phyloP scores from a whole-genome alignment of 805 yeast genomes.

The Candida sphagnicola region DNA sequence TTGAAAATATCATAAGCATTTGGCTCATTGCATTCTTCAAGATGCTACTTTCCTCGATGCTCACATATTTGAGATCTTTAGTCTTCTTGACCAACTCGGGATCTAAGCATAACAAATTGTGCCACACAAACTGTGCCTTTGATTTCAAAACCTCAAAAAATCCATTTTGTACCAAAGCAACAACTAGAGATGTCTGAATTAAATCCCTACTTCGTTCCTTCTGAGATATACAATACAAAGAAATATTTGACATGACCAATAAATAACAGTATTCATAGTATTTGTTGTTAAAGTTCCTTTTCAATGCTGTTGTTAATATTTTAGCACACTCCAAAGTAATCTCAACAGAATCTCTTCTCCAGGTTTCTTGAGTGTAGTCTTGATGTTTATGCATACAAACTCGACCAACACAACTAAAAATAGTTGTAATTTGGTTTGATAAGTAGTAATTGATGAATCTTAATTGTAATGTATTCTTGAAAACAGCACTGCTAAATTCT shows the following conservation, averaged over 20 bases:
- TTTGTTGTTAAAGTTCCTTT: constrained; percentile 13
- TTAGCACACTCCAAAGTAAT: constrained; percentile 32
- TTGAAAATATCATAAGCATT: constrained; percentile 42
- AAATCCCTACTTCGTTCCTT: constrained; percentile 20
- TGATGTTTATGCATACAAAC: constrained; percentile 47
- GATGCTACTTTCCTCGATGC: constrained; percentile 28
- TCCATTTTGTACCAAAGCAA: constrained; percentile 50
- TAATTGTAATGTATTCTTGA: constrained; percentile 57
- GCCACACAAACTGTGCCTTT: constrained; percentile 17
- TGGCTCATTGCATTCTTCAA: constrained; percentile 42
- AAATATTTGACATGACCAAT: constrained; percentile 22
- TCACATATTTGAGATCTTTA: constrained; percentile 28
- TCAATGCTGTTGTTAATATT: constrained; percentile 23
- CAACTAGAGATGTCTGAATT: constrained; percentile 37
- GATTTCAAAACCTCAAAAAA: constrained; percentile 38
- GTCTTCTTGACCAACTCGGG: constrained; percentile 14
- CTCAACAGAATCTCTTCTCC: constrained; percentile 38
- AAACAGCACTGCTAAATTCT: constrained; percentile 52
- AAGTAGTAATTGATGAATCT: constrained; percentile 48
- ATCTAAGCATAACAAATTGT: constrained; percentile 11
- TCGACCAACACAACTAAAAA: constrained; percentile 42
- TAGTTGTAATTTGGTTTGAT: constrained; percentile 40
- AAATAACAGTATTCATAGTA: constrained; percentile 29
- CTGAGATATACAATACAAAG: constrained; percentile 34
- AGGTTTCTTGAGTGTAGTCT: constrained; percentile 29